These are phyloP conservation scores for Acephala macrosclerotiorum DNA, from an alignment of 2,329 filamentous ascomycete species.

Conservation along the genomic window DNA sequence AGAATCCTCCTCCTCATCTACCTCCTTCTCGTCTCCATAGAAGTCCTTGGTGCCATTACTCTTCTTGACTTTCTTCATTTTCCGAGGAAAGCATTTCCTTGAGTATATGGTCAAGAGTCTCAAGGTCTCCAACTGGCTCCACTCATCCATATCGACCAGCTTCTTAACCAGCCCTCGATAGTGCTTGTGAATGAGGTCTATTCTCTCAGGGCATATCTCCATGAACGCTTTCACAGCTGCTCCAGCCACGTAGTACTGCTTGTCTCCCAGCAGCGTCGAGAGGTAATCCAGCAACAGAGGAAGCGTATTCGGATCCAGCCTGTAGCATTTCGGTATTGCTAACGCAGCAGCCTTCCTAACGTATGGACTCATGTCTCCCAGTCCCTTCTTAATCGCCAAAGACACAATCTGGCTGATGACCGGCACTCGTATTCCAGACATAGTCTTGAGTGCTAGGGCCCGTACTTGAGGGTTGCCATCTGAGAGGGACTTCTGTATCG, in stretches of 20 bases:
- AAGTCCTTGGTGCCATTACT: slow-evolving; percentile 66
- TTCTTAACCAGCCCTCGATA: slow-evolving; percentile 88
- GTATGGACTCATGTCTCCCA: slow-evolving; percentile 91
- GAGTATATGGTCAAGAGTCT: slow-evolving; percentile 85
- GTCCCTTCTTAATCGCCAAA: slow-evolving; percentile 92
- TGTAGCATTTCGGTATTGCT: slow-evolving; percentile 95
- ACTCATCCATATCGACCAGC: slow-evolving; percentile 98
- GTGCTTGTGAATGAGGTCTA: slow-evolving; percentile 90
- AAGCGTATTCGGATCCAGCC: slow-evolving; percentile 83
- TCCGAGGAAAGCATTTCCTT: slow-evolving; percentile 83
- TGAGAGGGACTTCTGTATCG: slow-evolving; percentile 96
- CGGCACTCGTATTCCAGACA: slow-evolving; percentile 96
- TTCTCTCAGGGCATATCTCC: slow-evolving; percentile 85
- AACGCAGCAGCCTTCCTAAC: slow-evolving; percentile 93
- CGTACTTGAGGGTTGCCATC: slow-evolving; percentile 91
- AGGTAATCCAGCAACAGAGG: slow-evolving; percentile 88
- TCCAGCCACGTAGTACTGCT: slow-evolving; percentile 95
- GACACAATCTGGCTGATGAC: slow-evolving; percentile 98
- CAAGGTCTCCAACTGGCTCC: slow-evolving; percentile 88
- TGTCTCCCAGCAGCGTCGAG: slow-evolving; percentile 80
- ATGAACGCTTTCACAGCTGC: slow-evolving; percentile 89
- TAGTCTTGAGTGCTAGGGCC: slow-evolving; percentile 91
- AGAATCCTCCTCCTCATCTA: slow-evolving; percentile 50
- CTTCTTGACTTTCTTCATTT: slow-evolving; percentile 63
- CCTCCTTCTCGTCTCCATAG: slow-evolving; percentile 73